Conservation (phyloP, 2,329 filamentous ascomycete genomes). For the Epichloe elymi region DNA sequence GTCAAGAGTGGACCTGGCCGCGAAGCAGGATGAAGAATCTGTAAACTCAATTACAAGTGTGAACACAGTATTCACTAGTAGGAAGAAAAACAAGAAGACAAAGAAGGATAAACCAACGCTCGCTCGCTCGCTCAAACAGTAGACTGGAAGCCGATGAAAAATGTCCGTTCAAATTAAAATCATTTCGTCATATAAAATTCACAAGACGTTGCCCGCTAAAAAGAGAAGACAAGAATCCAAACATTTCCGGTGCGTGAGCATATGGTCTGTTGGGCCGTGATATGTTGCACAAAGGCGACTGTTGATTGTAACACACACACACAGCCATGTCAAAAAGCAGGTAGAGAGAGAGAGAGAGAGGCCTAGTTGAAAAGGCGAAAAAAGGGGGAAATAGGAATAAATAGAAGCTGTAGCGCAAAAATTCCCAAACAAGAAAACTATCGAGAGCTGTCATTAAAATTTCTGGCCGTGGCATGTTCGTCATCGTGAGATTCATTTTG, state of each 20-base stretch:
- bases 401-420: not conserved
- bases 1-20: not conserved
- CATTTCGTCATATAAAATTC: not conserved
- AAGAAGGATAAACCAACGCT: conserved; percentile 2
- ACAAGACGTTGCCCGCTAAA: not conserved
- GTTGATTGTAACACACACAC: not conserved
- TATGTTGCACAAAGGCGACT: not conserved
- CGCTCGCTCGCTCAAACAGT: conserved; percentile 2
- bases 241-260: conserved; percentile 5
- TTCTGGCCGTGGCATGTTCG: conserved; percentile 14
- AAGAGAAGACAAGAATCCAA: not conserved
- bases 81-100: not conserved
- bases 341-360: not conserved
- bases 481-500: conserved; percentile 23
- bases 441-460: conserved; percentile 14
- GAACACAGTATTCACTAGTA: not conserved
- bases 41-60: not conserved
- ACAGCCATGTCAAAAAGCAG: not conserved
- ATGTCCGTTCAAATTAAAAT: not conserved
- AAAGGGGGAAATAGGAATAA: conserved; percentile 7
- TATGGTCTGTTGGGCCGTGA: conserved; percentile 4
- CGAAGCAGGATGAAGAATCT: not conserved
- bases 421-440: conserved; percentile 6
- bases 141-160: not conserved
- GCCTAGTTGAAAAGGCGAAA: not conserved